phyloP scores from a whole-genome alignment of 768 basidiomycete species.

The Trametes cingulata region DNA sequence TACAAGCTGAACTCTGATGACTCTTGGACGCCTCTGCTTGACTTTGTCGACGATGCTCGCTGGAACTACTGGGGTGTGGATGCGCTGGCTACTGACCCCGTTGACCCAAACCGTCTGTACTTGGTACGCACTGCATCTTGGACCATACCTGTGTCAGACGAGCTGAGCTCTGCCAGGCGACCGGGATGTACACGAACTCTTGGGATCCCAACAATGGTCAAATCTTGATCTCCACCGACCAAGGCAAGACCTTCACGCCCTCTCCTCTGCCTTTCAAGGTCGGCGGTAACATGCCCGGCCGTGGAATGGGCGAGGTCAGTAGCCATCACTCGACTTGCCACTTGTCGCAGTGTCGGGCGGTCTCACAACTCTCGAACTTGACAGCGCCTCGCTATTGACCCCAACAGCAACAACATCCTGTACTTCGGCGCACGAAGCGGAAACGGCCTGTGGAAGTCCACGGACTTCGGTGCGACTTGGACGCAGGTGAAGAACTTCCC shows the following conservation, averaged over 20 bases:
- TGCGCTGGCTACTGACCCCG: slow-evolving; percentile 61
- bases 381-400: slow-evolving; percentile 63
- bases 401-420: slow-evolving; percentile 59
- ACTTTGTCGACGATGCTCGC: slow-evolving; percentile 47
- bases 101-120: slow-evolving; percentile 55
- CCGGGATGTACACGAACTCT: slow-evolving; percentile 63
- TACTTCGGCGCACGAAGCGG: slow-evolving; percentile 67
- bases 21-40: slow-evolving; percentile 62
- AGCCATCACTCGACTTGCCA: too few relatives aligned
- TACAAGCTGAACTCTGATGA: slow-evolving; percentile 63
- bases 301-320: slow-evolving; percentile 60
- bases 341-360: background rate
- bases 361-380: background rate
- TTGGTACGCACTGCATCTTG: slow-evolving; percentile 35
- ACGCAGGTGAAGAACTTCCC: slow-evolving; percentile 59
- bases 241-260: slow-evolving; percentile 54
- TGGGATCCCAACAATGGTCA: slow-evolving; percentile 65
- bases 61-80: slow-evolving; percentile 52
- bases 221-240: slow-evolving; percentile 60
- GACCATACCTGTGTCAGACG: background rate
- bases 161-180: slow-evolving; percentile 39
- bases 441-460: slow-evolving; percentile 67
- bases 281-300: slow-evolving; percentile 70
- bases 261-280: slow-evolving; percentile 63
- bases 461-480: slow-evolving; percentile 59